These are phyloP conservation scores for Cornus controversa DNA, from an alignment of 148 eudicot species.

Conservation along the genomic window DNA sequence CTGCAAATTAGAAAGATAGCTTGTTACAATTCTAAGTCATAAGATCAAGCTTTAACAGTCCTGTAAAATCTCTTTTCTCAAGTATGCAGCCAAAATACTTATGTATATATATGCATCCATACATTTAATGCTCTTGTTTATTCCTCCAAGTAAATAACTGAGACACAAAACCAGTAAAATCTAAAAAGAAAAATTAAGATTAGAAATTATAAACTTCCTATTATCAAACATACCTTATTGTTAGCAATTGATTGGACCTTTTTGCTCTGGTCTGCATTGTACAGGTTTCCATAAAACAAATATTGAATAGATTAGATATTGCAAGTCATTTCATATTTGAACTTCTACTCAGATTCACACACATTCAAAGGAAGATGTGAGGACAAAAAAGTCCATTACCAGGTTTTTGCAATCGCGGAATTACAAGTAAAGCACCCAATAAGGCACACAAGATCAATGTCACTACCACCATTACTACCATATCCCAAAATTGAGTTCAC, in stretches of 20 bases:
- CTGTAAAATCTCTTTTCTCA: not conserved
- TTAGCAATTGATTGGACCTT: constrained; percentile 14
- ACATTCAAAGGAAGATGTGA: not conserved
- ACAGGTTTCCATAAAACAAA: constrained; percentile 7
- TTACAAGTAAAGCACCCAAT: constrained; percentile 38
- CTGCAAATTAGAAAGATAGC: not conserved
- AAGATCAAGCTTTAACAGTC: not conserved
- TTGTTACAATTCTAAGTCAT: too few species aligned
- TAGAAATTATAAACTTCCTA: not conserved
- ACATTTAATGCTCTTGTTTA: not conserved
- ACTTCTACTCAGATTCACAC: not conserved
- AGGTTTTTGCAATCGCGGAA: constrained; percentile 52
- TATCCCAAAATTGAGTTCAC: constrained; percentile 10
- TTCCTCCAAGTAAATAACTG: not conserved
- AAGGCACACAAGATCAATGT: constrained; percentile 46
- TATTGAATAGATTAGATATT: not conserved
- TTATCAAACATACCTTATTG: constrained; percentile 19
- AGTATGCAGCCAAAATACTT: not conserved
- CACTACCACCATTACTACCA: constrained; percentile 34
- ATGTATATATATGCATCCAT: not conserved
- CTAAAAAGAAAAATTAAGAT: not conserved
- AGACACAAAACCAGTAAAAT: not conserved
- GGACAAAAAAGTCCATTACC: constrained; percentile 33
- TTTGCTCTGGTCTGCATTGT: constrained; percentile 43
- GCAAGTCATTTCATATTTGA: not conserved